Evolutionary conservation across 2,329 filamentous ascomycete genomes (phyloP), one percentile per base, ranked within the genome.

Genomic region (Apiospora phragmitis): DNA sequence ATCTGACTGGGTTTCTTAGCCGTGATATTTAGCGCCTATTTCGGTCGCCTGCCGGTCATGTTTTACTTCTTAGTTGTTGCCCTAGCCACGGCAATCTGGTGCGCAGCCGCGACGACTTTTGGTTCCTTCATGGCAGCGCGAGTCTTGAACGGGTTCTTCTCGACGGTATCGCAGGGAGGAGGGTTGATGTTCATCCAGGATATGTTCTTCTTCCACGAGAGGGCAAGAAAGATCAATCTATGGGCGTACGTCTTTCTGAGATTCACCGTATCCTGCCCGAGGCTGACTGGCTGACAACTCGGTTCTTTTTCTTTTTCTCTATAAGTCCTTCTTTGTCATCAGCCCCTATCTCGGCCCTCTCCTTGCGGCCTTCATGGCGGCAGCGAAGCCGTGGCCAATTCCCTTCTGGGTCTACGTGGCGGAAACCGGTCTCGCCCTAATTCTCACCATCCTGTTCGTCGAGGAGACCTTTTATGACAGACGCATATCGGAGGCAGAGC

Each of bases 141-240:
- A 41, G 85, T 86, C 65, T 77, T 86, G 43, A 85, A 84, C 72
- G 82, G 85, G 26, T 83, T 87, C 72, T 86, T 87, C 76, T 81
- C 81, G 43, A 85, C 84, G 5, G 82, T 83, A 9, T 76, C 78
- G 9, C 84, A 85, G 71, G 82, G 80, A 5, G 81, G 82, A 21
- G 85, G 85, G 12, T 79, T 89, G 68, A 85, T 86, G 73, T 85
- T 85, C 75, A 85, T 88, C 75, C 55, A 62, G 55, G 88, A 90
- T 76, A 82, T 89, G 70, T 90, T 88, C 80, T 90, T 88, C 80
- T 88, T 89, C 77, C 88, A 90, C 73, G 84, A 89, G 72, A 81
- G 86, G 45, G 84, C 85, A 0, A 78, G 84, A 29, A 86, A 86
- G 75, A 86, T 86, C 71, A 84, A 84, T 12, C 67, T 86, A 47